Evolutionary conservation across 1,284 basidiomycete species (phyloP), one percentile per base, ranked within the genome.

Genomic region (Trametes pubescens): DNA sequence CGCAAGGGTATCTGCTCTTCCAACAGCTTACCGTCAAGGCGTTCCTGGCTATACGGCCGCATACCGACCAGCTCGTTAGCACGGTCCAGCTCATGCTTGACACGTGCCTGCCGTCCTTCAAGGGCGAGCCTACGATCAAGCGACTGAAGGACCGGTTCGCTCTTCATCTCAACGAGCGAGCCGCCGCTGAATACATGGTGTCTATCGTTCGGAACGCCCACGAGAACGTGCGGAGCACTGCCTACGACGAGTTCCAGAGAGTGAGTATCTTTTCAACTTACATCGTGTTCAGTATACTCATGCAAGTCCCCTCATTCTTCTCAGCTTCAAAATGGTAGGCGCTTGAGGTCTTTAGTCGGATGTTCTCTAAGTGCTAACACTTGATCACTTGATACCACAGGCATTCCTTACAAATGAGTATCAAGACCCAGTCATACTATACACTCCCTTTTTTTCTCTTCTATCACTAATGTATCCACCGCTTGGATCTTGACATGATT

Each of bases 61-160:
- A 95, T 76, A 91, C 93, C 14, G 90, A 95, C 56, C 93, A 98
- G 74, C 86, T 99, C 37, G 86, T 97, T 67, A 90, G 91, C 72
- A 90, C 94, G 4, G 94, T 95, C 8, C 90, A 91, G 63, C 83
- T 99, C 57, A 99, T 99, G 98, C 85, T 98, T 29, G 96, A 93
- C 34, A 97, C 97, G 3, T 94, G 92, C 21, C 81, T 99, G 54
- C 97, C 98, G 1, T 95, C 93, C 13, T 99, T 99, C 86, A 99
- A 99, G 76, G 98, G 97, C 43, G 94, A 98, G 74, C 83, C 84
- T 0, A 98, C 96, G 0, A 97, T 99, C 75, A 88, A 87, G 70
- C 82, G 97, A 46, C 81, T 99, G 48, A 85, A 88, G 60, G 95
- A 97, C 62, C 86, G 98, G 34, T 99, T 99, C 79, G 91, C 87